Evolutionary conservation across 208 protist species (phyloP).

Genomic region (Herpetomonas samuelpessoai): DNA sequence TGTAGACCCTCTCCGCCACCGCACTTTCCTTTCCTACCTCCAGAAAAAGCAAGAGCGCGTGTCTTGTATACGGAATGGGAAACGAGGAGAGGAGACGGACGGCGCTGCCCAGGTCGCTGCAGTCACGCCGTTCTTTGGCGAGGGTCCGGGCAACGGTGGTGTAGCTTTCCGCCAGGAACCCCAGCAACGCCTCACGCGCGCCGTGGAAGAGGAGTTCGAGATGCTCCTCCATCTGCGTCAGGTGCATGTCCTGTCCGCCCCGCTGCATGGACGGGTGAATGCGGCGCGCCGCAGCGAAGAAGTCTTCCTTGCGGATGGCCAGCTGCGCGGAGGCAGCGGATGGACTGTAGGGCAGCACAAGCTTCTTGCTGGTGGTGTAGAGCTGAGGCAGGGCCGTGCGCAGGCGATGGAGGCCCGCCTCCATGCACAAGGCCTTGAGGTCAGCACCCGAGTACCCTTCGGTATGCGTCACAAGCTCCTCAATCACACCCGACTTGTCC

Average conservation of each 20-base stretch:
- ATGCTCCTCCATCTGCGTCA: constrained; percentile 33
- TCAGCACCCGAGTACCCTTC: constrained; percentile 99
- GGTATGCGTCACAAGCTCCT: constrained; percentile 74
- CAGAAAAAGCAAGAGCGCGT: constrained; percentile 57
- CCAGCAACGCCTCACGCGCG: constrained; percentile 35
- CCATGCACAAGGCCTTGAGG: constrained; percentile 98
- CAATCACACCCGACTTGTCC: constrained; percentile 31
- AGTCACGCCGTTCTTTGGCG: constrained; percentile 35
- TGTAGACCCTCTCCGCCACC: neutral
- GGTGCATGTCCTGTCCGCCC: constrained; percentile 11
- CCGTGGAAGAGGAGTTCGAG: constrained; percentile 55
- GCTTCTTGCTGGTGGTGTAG: constrained; percentile 53
- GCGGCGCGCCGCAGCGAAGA: constrained; percentile 61
- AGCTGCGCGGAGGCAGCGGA: constrained; percentile 13
- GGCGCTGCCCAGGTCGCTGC: constrained; percentile 43
- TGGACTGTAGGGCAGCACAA: constrained; percentile 38
- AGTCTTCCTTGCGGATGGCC: constrained; percentile 57
- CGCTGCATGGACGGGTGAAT: constrained; percentile 66
- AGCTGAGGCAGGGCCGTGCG: constrained; percentile 76
- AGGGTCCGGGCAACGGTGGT: constrained; percentile 43
- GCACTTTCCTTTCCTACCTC: constrained; percentile 4
- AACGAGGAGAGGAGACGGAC: constrained; percentile 54
- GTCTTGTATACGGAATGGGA: constrained; percentile 46
- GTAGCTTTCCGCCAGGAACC: constrained; percentile 39
- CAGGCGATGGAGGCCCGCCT: constrained; percentile 91